Conservation (phyloP, 805 yeast species). For the Lachancea sp. region DNA sequence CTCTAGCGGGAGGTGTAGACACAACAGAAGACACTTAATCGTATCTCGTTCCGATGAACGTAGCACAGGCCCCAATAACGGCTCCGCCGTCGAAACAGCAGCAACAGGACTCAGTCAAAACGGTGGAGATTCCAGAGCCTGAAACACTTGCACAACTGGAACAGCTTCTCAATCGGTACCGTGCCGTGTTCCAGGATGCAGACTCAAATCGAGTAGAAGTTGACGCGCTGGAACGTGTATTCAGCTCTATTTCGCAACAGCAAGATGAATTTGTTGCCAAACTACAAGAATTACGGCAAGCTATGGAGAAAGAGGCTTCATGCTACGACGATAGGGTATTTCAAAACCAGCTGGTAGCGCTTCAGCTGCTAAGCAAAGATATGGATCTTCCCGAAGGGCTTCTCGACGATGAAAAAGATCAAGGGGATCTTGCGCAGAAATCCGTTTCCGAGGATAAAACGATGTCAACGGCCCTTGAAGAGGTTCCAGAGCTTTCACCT, state of each 20-base stretch:
- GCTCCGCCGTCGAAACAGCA: conserved; percentile 5
- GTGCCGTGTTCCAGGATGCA: conserved; percentile 24
- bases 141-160: conserved; percentile 24
- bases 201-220: conserved; percentile 34
- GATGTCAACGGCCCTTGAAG: not conserved
- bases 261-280: conserved; percentile 34
- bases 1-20: no score
- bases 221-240: conserved; percentile 38
- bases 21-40: not conserved
- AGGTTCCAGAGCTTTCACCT: conserved; percentile 8
- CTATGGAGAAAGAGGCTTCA: conserved; percentile 14
- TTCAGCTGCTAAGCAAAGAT: conserved; percentile 60
- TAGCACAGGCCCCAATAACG: conserved; percentile 1
- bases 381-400: conserved; percentile 54
- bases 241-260: conserved; percentile 37
- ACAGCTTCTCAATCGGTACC: conserved; percentile 29
- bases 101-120: not conserved
- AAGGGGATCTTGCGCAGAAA: no score
- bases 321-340: conserved; percentile 42
- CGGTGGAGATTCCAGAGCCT: conserved; percentile 23
- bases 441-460: no score
- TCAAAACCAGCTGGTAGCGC: conserved; percentile 52
- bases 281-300: conserved; percentile 26
- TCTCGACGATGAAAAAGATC: conserved; percentile 29
- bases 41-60: not conserved